phyloP scores from a whole-genome alignment of 805 yeast genomes.

The Groenewaldozyma tartarivorans region DNA sequence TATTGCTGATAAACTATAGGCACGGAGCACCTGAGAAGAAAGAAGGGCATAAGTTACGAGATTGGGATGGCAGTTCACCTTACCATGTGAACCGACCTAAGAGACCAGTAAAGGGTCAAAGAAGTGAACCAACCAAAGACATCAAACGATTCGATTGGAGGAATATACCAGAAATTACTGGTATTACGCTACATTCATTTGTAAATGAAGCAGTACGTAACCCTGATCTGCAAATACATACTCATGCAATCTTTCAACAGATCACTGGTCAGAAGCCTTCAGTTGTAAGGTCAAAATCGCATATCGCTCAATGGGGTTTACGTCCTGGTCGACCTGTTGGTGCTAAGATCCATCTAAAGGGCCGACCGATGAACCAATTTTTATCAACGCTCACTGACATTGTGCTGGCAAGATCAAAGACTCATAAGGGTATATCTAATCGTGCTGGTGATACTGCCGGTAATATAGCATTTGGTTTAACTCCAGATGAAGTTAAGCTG shows the following conservation, averaged over 20 bases:
- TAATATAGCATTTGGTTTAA: conserved; percentile 75
- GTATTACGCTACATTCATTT: conserved; percentile 67
- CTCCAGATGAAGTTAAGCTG: conserved; percentile 61
- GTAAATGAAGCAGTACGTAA: conserved; percentile 53
- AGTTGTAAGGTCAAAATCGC: conserved; percentile 62
- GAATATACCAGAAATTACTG: conserved; percentile 63
- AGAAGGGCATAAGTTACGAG: conserved; percentile 63
- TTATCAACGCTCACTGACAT: conserved; percentile 78
- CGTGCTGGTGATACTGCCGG: conserved; percentile 79
- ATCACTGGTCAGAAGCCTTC: conserved; percentile 85
- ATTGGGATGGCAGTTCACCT: conserved; percentile 83
- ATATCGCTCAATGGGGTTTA: conserved; percentile 77
- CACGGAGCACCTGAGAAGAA: conserved; percentile 47
- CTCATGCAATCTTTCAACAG: conserved; percentile 76
- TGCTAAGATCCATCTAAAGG: conserved; percentile 67
- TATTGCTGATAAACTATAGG: conserved; percentile 64
- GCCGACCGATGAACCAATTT: conserved; percentile 79
- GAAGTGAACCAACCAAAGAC: conserved; percentile 64
- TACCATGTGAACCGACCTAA: conserved; percentile 78
- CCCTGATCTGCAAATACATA: conserved; percentile 64
- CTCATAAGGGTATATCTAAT: conserved; percentile 68
- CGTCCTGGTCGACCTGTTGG: conserved; percentile 89
- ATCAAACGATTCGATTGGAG: conserved; percentile 54
- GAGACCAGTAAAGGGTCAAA: conserved; percentile 61
- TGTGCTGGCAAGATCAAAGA: conserved; percentile 87